Base-by-base conservation (phyloP, 768 basidiomycete species). In the Tylopilus cervinicoccineus region DNA sequence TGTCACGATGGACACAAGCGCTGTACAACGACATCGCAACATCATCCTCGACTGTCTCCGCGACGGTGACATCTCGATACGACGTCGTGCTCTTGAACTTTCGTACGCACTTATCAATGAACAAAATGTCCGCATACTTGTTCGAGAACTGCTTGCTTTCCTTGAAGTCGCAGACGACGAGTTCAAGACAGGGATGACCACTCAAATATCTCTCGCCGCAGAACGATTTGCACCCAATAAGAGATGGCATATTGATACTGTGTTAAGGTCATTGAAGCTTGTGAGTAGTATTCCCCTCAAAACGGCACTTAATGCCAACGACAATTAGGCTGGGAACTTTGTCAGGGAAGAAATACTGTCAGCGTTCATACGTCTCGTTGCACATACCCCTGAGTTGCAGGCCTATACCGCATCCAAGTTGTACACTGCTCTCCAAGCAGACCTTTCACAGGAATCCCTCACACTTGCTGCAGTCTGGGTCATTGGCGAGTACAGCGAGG, bases 61-160 rank as follows among this genome's bases (percentile, higher is more conserved):
- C n/a, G 96, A 99, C 57, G 96, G 95, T 10, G 96, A 98, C 58
- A 97, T 99, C 47, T 99, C 96, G 10, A 99, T 99, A 63, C 84
- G 96, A 28, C 84, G 96, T 37, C 86, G 96, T 48, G 96, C 96
- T 1, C 81, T 99, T 27, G 96, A 98, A 67, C 78, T 99, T 2
- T 96, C 93, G 11, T 99, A 98, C 65, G 94, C 95, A 0, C 80
- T 99, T 45, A 92, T 97, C 66, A 95, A 96, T 63, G 95, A 98
- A 59, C 76, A 80, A 55, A 98, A 96, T 61, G 90, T 99, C 38
- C 85, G 93, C 31, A 79, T 96, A 45, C 81, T 98, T 49, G 89
- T 91, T 32, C 76, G 95, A 46, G 96, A 99, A 60, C 75, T 99
- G 23, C 76, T 98, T 38, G 90, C 92, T 1, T 99, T 98, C 81